Evolutionary conservation across 306 rosid genomes (phyloP), one percentile per base, ranked within the genome.

Genomic region (Dalbergia cochinchinensis): DNA sequence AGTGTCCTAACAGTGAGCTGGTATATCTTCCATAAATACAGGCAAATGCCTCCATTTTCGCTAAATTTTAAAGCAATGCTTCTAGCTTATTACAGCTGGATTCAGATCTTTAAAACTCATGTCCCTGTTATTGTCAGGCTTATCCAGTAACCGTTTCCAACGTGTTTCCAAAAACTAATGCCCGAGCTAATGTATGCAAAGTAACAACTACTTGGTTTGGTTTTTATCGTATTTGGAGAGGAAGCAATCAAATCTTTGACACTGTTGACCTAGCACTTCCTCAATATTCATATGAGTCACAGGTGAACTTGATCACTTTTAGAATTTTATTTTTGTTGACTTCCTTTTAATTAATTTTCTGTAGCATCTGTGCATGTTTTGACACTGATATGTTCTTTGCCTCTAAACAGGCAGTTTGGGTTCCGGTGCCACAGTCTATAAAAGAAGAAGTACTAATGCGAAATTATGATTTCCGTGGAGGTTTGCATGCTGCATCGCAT

Each of bases 401-500:
- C 63, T 86, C 78, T 22, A 68, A 81, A 73, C 85, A 94, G 98
- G 99, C 98, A 60, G 99, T 87, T 60, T 95, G 99, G 99, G 82
- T 89, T 82, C 92, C 96, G 0, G 97, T 95, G 85, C 87, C 94
- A 65, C 95, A 82, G 80, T 87, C 88, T 63, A 80, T 88, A 69
- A 91, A 87, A 88, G 89, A 76, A 85, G 94, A 87, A 37, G 88
- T 89, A 65, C 50, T 78, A 69, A 78, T 64, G 76, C 66, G 84
- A 85, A 53, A 45, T 68, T 85, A 85, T 74, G 92, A 95, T 86
- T 95, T 92, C 81, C 97, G 98, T 65, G 99, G 95, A 53, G 99
- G 98, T 47, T 86, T 95, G 90, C 99, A 92, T 87, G 98, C 98
- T 73, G 97, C 98, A 67, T 91, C 98, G 74, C 99, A 95, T 83